Percentiles rank a stretch among this genome's conserved stretches.
Evolutionary conservation across 768 basidiomycete genomes (phyloP).

Genomic region (Mrakia hoshinonis): DNA sequence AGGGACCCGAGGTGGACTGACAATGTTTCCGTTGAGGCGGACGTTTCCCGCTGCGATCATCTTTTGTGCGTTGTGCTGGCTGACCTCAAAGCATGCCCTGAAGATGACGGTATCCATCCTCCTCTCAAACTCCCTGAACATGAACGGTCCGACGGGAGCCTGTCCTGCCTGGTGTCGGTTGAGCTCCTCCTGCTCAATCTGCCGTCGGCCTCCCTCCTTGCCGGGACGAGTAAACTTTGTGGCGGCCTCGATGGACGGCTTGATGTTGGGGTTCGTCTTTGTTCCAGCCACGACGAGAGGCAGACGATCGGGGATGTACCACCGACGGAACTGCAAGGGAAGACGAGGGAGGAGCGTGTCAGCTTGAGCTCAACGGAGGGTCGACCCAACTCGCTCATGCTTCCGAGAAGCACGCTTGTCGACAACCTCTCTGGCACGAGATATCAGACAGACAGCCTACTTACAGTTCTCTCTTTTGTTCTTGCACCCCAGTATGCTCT

Average conservation of each 20-base stretch:
- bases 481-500: slow-evolving; percentile 89
- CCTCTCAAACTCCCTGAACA: slow-evolving; percentile 90
- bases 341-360: not conserved
- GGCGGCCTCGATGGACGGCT: not conserved
- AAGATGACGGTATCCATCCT: slow-evolving; percentile 88
- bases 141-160: slow-evolving; percentile 87
- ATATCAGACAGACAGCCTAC: not conserved
- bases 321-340: slow-evolving; percentile 63
- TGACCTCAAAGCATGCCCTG: slow-evolving; percentile 74
- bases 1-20: slow-evolving; percentile 47
- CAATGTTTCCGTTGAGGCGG: slow-evolving; percentile 79
- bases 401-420: not conserved
- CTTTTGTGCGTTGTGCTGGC: slow-evolving; percentile 79
- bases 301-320: slow-evolving; percentile 79
- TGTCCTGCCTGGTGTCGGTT: slow-evolving; percentile 41
- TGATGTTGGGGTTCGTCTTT: slow-evolving; percentile 10
- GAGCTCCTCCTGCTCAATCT: slow-evolving; percentile 18
- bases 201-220: slow-evolving; percentile 24
- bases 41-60: slow-evolving; percentile 82
- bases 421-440: not conserved
- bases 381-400: not conserved
- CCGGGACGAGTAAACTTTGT: slow-evolving; percentile 24
- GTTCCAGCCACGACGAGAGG: slow-evolving; percentile 47
- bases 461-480: slow-evolving; percentile 12
- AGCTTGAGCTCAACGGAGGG: not conserved